A percentile compares a stretch with the other conserved stretches of the same genome.
Evolutionary conservation across 306 rosid species (phyloP).

Genomic region (Bauhinia variegata): DNA sequence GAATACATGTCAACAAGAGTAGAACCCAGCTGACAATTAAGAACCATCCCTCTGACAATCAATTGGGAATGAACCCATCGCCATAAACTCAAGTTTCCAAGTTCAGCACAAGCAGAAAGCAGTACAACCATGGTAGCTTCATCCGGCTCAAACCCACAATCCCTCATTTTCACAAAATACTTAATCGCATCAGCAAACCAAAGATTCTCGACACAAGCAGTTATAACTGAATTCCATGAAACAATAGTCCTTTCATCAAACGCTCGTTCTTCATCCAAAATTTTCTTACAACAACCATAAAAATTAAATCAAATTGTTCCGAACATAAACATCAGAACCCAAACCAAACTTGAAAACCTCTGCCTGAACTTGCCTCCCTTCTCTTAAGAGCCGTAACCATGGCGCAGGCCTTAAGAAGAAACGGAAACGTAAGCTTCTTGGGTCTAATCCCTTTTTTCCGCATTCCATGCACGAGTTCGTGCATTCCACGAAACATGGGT

Average conservation of each 20-base stretch:
- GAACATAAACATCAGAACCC: constrained; percentile 70
- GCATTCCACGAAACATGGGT: constrained; percentile 71
- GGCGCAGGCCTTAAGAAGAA: constrained; percentile 74
- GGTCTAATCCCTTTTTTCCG: constrained; percentile 52
- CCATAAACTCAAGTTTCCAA: constrained; percentile 82
- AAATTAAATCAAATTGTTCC: constrained; percentile 65
- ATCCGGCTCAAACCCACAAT: constrained; percentile 69
- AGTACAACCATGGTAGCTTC: constrained; percentile 82
- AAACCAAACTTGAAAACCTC: constrained; percentile 65
- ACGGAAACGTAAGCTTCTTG: constrained; percentile 73
- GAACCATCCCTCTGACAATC: constrained; percentile 60
- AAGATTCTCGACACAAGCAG: constrained; percentile 73
- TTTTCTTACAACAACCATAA: constrained; percentile 70
- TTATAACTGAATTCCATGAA: constrained; percentile 78
- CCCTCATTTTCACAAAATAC: constrained; percentile 67
- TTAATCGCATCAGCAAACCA: constrained; percentile 56
- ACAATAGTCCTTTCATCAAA: constrained; percentile 73
- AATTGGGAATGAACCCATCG: constrained; percentile 73
- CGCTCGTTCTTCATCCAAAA: constrained; percentile 47
- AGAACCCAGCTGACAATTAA: constrained; percentile 70
- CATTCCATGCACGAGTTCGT: constrained; percentile 59
- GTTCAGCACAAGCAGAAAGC: constrained; percentile 69
- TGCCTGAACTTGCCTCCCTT: constrained; percentile 70
- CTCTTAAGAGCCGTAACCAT: constrained; percentile 36
- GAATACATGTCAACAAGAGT: constrained; percentile 90